Percentiles rank a stretch among this genome's conserved stretches.
These are phyloP conservation scores for Monosporascus sp. DNA, from an alignment of 2,329 filamentous ascomycete species.

Conservation along the genomic window DNA sequence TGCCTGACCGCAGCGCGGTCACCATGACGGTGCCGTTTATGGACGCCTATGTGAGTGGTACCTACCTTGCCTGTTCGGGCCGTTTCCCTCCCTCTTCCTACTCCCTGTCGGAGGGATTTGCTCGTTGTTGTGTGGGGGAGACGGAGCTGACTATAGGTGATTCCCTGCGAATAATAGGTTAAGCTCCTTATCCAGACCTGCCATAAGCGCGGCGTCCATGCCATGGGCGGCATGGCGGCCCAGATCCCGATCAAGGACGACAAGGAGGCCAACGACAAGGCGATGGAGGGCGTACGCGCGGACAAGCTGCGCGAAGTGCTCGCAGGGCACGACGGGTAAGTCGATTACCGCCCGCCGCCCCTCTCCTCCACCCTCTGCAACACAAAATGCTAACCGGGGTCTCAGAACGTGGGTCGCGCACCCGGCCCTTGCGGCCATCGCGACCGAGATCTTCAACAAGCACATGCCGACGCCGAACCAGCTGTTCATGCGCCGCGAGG, in stretches of 20 bases:
- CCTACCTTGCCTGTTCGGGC: neutral
- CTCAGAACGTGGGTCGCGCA: slow-evolving; percentile 86
- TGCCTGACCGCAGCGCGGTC: slow-evolving; percentile 84
- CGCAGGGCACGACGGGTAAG: slow-evolving; percentile 81
- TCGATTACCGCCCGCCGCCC: slow-evolving; percentile 1
- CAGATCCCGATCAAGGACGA: slow-evolving; percentile 99
- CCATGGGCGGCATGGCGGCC: slow-evolving; percentile 97
- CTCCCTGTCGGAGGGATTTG: neutral
- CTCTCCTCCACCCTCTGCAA: neutral
- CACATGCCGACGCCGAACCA: slow-evolving; percentile 99
- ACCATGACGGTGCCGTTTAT: slow-evolving; percentile 99
- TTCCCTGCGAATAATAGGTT: slow-evolving; percentile 37
- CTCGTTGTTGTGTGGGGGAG: neutral
- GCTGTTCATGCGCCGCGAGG: slow-evolving; percentile 83
- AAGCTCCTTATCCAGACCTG: slow-evolving; percentile 98
- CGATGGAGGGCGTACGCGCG: slow-evolving; percentile 87
- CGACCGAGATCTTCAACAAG: slow-evolving; percentile 91
- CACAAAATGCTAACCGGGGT: neutral
- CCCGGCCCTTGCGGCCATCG: slow-evolving; percentile 83
- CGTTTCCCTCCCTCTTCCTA: neutral
- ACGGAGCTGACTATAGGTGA: neutral
- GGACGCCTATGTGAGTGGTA: slow-evolving; percentile 67
- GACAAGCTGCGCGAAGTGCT: slow-evolving; percentile 96
- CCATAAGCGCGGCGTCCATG: slow-evolving; percentile 93
- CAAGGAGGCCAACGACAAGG: slow-evolving; percentile 81